Evolutionary conservation across 192 early-diverging fungal genomes (phyloP), one percentile per base, ranked within the genome.

Genomic region (Coemansia sp.): DNA sequence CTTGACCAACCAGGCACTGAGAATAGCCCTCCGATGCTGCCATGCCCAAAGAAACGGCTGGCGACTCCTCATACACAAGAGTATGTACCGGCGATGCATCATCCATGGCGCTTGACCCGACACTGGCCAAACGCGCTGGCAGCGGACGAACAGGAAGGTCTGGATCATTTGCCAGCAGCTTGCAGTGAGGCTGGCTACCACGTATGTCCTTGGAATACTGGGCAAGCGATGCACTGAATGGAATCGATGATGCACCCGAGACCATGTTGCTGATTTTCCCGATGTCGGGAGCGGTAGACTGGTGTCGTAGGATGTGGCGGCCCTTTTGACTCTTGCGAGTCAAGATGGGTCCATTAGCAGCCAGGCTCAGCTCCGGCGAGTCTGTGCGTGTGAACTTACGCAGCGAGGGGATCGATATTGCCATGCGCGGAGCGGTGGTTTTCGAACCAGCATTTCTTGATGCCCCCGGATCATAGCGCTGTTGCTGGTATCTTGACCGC

Each of bases 401-500:
- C 14, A 80, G 36, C n/a, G 77, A 80, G 1, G 77, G 77, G 43
- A 80, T 80, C 9, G 77, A 80, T 1, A 63, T 35, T 5, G 74
- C 33, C 22, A 61, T 56, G 0, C 73, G 73, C 29, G 79, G 71
- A 34, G 52, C 20, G 13, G 23, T 22, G 53, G 19, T 34, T 0
- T 19, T 59, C n/a, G 35, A 45, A 8, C 61, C 29, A 15, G 29
- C 29, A 0, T 36, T 11, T 11, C 62, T 70, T 9, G 67, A 40
- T 9, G 68, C 65, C 6, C 23, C 38, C 4, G 79, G 74, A 22
- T 76, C 73, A 56, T 74, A 81, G 67, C 74, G 73, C 61, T 76
- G 74, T 70, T 76, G 74, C 70, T 70, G 74, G 55, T 73, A 81
- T 13, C 74, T 59, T 8, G 70, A 70, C 13, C 70, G 73, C 11